phyloP scores from a whole-genome alignment of 2,329 filamentous ascomycete genomes.

The Aspergillus awamori region DNA sequence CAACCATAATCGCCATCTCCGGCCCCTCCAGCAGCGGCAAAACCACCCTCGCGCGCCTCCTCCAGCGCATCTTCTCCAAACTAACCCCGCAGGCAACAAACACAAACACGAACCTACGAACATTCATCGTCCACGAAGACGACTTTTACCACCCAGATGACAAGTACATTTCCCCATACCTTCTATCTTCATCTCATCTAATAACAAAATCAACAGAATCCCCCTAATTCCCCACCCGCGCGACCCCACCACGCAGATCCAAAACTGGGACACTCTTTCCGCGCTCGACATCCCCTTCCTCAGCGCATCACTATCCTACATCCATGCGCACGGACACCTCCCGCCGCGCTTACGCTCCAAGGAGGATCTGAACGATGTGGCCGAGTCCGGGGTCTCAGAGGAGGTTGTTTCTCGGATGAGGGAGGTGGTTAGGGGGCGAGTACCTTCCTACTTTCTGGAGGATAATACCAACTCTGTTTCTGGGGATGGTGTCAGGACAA shows the following conservation, averaged over 20 bases:
- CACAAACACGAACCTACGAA: constrained; percentile 21
- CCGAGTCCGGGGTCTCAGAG: constrained; percentile 44
- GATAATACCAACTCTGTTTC: too few relatives aligned
- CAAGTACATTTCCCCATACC: constrained; percentile 53
- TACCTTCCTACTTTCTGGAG: background rate
- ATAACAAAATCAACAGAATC: constrained; percentile 30
- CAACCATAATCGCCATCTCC: constrained; percentile 75
- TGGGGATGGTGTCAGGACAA: constrained; percentile 30
- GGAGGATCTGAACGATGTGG: constrained; percentile 60
- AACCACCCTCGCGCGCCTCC: constrained; percentile 83
- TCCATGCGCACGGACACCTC: constrained; percentile 64
- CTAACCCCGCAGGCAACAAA: background rate
- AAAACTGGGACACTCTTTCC: constrained; percentile 91
- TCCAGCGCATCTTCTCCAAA: constrained; percentile 77
- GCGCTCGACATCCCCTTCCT: constrained; percentile 74
- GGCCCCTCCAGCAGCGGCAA: constrained; percentile 93
- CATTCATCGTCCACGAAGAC: constrained; percentile 88
- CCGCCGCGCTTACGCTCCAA: constrained; percentile 57
- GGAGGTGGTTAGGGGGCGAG: constrained; percentile 23
- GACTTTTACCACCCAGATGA: constrained; percentile 89
- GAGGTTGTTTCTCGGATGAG: constrained; percentile 29
- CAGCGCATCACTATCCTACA: constrained; percentile 67
- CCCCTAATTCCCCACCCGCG: constrained; percentile 53
- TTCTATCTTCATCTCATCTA: background rate
- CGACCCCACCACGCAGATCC: constrained; percentile 54